A percentile compares a stretch with the other conserved stretches of the same genome.
Evolutionary conservation across 1,284 basidiomycete genomes (phyloP).

Genomic region (Violaceomyces palustris): DNA sequence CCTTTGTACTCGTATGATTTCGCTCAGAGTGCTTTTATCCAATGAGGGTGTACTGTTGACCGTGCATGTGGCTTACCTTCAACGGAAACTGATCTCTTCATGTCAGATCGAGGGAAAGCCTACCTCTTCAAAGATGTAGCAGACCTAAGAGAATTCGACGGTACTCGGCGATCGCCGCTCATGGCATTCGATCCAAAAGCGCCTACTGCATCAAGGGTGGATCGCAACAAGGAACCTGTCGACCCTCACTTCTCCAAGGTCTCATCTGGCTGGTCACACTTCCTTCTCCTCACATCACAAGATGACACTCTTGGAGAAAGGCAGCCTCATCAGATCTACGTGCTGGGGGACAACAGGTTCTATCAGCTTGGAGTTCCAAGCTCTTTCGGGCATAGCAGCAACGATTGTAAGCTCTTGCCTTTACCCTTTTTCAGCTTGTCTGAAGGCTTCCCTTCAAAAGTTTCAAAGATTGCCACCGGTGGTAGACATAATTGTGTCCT

Average conservation of each 20-base stretch:
- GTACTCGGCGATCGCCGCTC: background rate
- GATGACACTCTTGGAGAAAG: background rate
- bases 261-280: constrained; percentile 16
- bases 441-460: constrained; percentile 5
- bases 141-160: constrained; percentile 1
- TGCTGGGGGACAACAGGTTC: background rate
- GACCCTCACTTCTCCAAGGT: no score
- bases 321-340: background rate
- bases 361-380: no score
- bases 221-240: no score
- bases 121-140: constrained; percentile 6
- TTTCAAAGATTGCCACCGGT: constrained; percentile 3
- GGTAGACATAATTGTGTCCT: constrained; percentile 8
- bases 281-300: constrained; percentile 5
- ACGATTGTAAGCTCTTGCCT: constrained; percentile 5
- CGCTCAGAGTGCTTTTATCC: no score
- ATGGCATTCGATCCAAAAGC: background rate
- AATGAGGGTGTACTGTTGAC: no score
- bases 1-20: no score
- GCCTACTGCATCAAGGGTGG: background rate
- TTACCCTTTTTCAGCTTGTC: constrained; percentile 3
- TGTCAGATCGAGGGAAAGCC: constrained; percentile 3
- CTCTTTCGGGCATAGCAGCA: no score
- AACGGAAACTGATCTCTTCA: constrained; percentile 5
- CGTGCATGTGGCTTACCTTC: no score